Evolutionary conservation across 495 filamentous ascomycete species (phyloP).

Genomic region (Hypoxylon trugodes): DNA sequence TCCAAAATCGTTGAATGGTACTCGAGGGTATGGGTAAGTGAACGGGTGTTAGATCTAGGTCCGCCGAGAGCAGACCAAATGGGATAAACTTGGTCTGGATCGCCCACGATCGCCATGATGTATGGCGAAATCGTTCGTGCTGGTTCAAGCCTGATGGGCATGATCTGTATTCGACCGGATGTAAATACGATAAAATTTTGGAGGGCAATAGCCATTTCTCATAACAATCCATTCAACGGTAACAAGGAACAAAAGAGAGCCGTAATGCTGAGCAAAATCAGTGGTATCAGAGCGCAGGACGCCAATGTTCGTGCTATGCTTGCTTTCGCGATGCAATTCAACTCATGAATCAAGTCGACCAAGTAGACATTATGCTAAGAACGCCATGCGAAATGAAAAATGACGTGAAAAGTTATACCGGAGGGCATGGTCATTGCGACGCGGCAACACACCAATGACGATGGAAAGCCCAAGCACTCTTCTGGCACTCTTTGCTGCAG

Average conservation of each 20-base stretch:
- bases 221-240: conserved; percentile 30
- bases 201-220: conserved; percentile 19
- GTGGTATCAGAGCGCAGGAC: conserved; percentile 49
- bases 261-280: conserved; percentile 47
- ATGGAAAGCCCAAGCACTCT: conserved; percentile 97
- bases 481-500: conserved; percentile 99
- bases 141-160: background rate
- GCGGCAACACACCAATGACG: conserved; percentile 96
- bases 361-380: conserved; percentile 50
- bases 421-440: conserved; percentile 49
- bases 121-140: conserved; percentile 1
- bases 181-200: conserved; percentile 23
- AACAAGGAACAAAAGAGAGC: conserved; percentile 41
- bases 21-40: conserved; percentile 30
- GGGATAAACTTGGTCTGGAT: conserved; percentile 7
- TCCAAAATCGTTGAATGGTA: conserved; percentile 11
- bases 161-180: conserved; percentile 7
- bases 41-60: conserved; percentile 14
- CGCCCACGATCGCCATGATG: conserved; percentile 9
- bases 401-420: conserved; percentile 38
- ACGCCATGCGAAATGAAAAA: conserved; percentile 42
- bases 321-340: conserved; percentile 51
- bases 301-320: conserved; percentile 51
- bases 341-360: conserved; percentile 45
- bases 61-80: background rate